A percentile compares a stretch with the other conserved stretches of the same genome.
phyloP scores from a whole-genome alignment of 805 yeast genomes.

The Saturnispora gosingensis region DNA sequence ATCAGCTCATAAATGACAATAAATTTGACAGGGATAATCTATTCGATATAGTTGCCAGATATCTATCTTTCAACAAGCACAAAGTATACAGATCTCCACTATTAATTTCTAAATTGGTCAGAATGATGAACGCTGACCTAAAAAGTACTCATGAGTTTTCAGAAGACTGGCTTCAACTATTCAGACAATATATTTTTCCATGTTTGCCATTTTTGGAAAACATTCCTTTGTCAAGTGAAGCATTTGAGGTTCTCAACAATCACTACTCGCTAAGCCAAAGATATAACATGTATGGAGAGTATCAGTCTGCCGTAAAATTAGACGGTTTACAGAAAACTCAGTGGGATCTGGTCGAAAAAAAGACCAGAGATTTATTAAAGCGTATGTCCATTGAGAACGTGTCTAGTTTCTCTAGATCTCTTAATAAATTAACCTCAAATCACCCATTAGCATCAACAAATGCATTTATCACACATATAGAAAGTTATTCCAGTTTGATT shows the following conservation, averaged over 20 bases:
- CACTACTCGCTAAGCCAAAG: conserved; percentile 53
- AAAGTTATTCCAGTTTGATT: conserved; percentile 82
- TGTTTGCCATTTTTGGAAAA: conserved; percentile 45
- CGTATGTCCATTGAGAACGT: conserved; percentile 76
- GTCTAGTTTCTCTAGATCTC: conserved; percentile 56
- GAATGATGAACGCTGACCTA: conserved; percentile 42
- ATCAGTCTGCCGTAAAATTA: conserved; percentile 49
- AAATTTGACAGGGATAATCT: conserved; percentile 35
- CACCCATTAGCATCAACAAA: conserved; percentile 74
- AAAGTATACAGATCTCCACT: conserved; percentile 39
- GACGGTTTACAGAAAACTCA: conserved; percentile 47
- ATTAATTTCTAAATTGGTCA: conserved; percentile 49
- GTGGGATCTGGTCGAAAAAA: conserved; percentile 60
- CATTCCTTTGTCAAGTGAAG: conserved; percentile 50
- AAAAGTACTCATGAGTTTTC: conserved; percentile 9
- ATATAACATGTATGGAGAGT: conserved; percentile 74
- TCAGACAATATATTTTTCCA: conserved; percentile 60
- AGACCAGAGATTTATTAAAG: conserved; percentile 69
- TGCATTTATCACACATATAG: conserved; percentile 70
- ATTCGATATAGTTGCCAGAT: conserved; percentile 28
- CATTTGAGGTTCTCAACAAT: conserved; percentile 41
- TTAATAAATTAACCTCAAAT: conserved; percentile 61
- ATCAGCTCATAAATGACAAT: conserved; percentile 25
- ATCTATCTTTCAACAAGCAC: conserved; percentile 47
- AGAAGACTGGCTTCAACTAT: conserved; percentile 46